Base-by-base conservation (phyloP, 2,329 filamentous ascomycete genomes). In the Tolypocladium cylindrosporum region DNA sequence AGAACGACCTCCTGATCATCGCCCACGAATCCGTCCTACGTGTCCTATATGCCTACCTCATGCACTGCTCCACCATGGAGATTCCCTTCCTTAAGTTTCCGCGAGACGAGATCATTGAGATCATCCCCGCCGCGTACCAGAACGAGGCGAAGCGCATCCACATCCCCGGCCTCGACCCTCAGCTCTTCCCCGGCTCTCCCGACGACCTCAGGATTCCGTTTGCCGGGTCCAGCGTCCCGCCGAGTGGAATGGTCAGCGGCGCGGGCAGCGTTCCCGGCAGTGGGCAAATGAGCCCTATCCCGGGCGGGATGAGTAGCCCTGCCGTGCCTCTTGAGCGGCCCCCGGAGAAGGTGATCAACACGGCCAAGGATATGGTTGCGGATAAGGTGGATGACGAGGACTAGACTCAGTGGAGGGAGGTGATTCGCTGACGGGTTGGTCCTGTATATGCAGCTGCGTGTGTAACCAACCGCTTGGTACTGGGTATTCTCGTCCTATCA, bases 21-120 rank as follows among this genome's bases (percentile, higher is more conserved):
- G 94, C 94, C 0, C 94, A 99, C 72, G 94, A 99, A 72, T 96
- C 91, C 55, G 94, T 99, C n/a, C 81, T 99, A 53, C 89, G 94
- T 50, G 94, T 99, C 31, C 81, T 99, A 4, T 99, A 99, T 70
- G 92, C 92, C 31, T 99, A 99, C 73, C 80, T 99, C 43, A 99
- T 99, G 94, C 94, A 96, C 65, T 97, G 94, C 75, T 94, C 93
- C 70, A 92, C 95, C 10, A 89, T 88, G 72, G 91, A 96, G 68
- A 99, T 99, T 61, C 94, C 94, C 4, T 88, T 87, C 65, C 83
- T 99, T 61, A 89, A 91, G 64, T 99, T 99, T 68, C 94, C 94
- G 4, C 89, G 94, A 50, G 88, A 99, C 69, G 91, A 99, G 71
- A 97, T 99, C 69, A 96, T 99, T 64, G 94, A 99, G 79, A 97